These are phyloP conservation scores for Talaromyces ruber DNA, from an alignment of 495 filamentous ascomycete genomes.

Conservation along the genomic window DNA sequence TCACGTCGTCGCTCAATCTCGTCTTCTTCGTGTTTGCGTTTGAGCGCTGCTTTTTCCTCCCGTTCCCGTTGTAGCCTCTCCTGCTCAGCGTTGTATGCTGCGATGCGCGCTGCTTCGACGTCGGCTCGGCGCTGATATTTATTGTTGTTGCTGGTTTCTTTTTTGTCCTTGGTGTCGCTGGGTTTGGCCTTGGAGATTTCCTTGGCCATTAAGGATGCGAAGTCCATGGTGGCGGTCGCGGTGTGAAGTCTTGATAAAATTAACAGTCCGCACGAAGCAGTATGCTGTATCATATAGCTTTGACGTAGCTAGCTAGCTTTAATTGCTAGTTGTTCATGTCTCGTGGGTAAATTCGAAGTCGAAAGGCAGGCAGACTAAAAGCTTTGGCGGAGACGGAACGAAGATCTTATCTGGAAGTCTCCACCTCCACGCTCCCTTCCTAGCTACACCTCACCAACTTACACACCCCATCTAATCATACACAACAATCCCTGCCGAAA, in stretches of 20 bases:
- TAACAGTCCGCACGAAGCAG: not conserved
- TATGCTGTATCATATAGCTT: not conserved
- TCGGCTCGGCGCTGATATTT: constrained; percentile 88
- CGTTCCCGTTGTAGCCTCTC: constrained; percentile 57
- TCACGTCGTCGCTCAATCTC: constrained; percentile 56
- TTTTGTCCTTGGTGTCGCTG: constrained; percentile 13
- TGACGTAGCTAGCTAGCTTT: not conserved
- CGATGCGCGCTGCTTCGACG: constrained; percentile 71
- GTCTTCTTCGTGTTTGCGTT: constrained; percentile 88
- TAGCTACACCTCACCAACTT: not conserved
- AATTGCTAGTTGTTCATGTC: not conserved
- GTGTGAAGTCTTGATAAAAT: not conserved
- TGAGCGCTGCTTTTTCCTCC: constrained; percentile 55
- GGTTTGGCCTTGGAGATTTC: constrained; percentile 75
- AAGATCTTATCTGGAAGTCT: constrained; percentile 4
- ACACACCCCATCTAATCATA: not conserved
- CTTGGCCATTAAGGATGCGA: constrained; percentile 81
- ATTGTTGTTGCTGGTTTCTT: constrained; percentile 36
- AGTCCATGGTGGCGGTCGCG: constrained; percentile 69
- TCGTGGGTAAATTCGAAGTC: not conserved
- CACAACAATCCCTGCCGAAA: not conserved
- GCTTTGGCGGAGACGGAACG: not conserved
- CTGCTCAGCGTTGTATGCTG: constrained; percentile 76
- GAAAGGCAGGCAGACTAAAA: not conserved
- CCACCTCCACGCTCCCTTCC: constrained; percentile 1